A percentile compares a stretch with the other conserved stretches of the same genome.
Conservation (phyloP, 768 basidiomycete genomes). For the Psilocybe tampanensis region DNA sequence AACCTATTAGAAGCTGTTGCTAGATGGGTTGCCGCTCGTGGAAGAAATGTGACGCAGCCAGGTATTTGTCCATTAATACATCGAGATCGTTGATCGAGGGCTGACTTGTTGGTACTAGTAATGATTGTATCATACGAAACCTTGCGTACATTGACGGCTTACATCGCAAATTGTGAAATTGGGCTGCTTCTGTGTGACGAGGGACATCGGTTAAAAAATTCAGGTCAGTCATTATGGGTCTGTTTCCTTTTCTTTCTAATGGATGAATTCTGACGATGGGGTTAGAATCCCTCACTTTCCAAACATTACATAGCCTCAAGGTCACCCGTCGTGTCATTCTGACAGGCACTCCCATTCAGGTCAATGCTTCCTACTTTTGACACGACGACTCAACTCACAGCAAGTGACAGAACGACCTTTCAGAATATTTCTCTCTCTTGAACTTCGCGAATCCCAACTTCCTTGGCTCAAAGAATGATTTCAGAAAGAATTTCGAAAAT, state of each 20-base stretch:
- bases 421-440: slow-evolving; percentile 92
- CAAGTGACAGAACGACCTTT: slow-evolving; percentile 75
- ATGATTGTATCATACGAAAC: slow-evolving; percentile 99
- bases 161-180: slow-evolving; percentile 80
- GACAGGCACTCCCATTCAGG: slow-evolving; percentile 93
- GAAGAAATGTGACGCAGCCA: slow-evolving; percentile 90
- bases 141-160: slow-evolving; percentile 74
- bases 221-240: slow-evolving; percentile 51
- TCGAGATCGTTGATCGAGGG: not conserved
- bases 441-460: slow-evolving; percentile 94
- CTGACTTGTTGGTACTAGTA: slow-evolving; percentile 47
- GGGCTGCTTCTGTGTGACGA: slow-evolving; percentile 96
- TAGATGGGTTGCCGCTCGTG: slow-evolving; percentile 88
- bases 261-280: not conserved
- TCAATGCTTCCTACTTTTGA: slow-evolving; percentile 25
- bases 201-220: slow-evolving; percentile 96
- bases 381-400: not conserved
- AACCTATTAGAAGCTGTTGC: slow-evolving; percentile 79
- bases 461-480: slow-evolving; percentile 85
- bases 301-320: slow-evolving; percentile 78
- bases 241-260: not conserved
- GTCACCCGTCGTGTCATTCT: slow-evolving; percentile 92
- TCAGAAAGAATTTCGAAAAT: slow-evolving; percentile 94
- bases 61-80: slow-evolving; percentile 47
- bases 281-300: slow-evolving; percentile 85